phyloP scores from a whole-genome alignment of 805 yeast genomes.

The Lipomyces sp. region DNA sequence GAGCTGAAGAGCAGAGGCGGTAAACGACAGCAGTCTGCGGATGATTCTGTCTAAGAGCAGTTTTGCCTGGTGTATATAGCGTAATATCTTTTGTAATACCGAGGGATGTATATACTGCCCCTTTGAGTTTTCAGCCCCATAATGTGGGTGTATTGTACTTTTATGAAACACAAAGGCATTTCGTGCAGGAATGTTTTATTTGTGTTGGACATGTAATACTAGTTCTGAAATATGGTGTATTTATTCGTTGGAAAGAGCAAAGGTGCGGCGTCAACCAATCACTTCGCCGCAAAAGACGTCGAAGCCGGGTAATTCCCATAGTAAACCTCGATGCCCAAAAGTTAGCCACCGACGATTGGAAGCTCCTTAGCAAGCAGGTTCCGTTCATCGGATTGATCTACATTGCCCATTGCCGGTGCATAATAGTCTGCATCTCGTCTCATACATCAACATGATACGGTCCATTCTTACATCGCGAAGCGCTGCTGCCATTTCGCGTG shows the following conservation, averaged over 20 bases:
- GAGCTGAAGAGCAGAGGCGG: constrained; percentile 48
- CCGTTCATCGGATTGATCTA: not conserved
- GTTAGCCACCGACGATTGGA: not conserved
- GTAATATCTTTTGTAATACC: not conserved
- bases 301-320: not conserved
- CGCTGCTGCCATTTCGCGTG: not conserved
- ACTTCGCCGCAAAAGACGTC: not conserved
- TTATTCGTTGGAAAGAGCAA: not conserved
- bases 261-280: not conserved
- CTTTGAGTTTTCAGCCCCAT: not conserved
- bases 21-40: constrained; percentile 15
- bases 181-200: not conserved
- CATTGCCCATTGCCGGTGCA: not conserved
- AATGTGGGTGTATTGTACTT: not conserved
- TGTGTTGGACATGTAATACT: not conserved
- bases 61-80: not conserved
- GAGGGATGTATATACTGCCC: not conserved
- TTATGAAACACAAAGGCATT: not conserved
- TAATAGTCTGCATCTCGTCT: not conserved
- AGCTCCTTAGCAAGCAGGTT: no score
- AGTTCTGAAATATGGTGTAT: not conserved
- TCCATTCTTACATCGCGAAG: not conserved
- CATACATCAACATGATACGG: constrained; percentile 5
- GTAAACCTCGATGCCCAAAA: not conserved
- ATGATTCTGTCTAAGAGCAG: not conserved